Evolutionary conservation across 2,329 filamentous ascomycete genomes (phyloP).

Genomic region (Akanthomyces muscarius): DNA sequence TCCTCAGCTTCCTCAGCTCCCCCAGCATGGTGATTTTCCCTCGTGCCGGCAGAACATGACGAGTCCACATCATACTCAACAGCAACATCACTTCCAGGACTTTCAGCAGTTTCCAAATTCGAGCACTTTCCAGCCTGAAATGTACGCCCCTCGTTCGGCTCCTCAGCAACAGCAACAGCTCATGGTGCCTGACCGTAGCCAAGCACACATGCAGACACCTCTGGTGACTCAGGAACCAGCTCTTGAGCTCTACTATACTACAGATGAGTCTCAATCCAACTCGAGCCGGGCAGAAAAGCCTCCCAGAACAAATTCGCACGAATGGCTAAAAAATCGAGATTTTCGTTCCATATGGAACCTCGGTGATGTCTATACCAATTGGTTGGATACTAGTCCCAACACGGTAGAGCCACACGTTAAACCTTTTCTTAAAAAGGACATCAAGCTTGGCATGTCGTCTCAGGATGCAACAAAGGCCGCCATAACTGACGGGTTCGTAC

Average conservation of each 20-base stretch:
- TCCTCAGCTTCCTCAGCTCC: neutral
- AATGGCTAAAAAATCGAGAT: neutral
- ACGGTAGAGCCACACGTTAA: conserved; percentile 4
- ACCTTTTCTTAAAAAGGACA: conserved; percentile 2
- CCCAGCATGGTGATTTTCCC: neutral
- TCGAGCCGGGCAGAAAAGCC: neutral
- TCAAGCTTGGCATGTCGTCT: conserved; percentile 10
- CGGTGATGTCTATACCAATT: conserved; percentile 1
- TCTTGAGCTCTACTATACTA: neutral
- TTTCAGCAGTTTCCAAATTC: neutral
- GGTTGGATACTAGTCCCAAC: neutral
- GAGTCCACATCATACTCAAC: neutral
- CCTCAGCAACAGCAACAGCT: neutral
- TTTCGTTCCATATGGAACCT: conserved; percentile 8
- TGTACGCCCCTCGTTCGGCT: neutral
- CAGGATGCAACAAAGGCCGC: conserved; percentile 11
- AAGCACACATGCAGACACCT: neutral
- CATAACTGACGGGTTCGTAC: conserved; percentile 8
- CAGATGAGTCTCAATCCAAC: neutral
- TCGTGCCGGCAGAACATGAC: neutral
- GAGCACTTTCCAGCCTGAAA: neutral
- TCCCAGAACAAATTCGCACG: neutral
- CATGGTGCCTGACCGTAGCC: neutral
- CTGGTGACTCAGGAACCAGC: neutral
- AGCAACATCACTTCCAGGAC: neutral